Percentiles rank a stretch among this genome's conserved stretches.
Evolutionary conservation across 2,329 filamentous ascomycete genomes (phyloP).

Genomic region (Hymenoscyphus infarciens): DNA sequence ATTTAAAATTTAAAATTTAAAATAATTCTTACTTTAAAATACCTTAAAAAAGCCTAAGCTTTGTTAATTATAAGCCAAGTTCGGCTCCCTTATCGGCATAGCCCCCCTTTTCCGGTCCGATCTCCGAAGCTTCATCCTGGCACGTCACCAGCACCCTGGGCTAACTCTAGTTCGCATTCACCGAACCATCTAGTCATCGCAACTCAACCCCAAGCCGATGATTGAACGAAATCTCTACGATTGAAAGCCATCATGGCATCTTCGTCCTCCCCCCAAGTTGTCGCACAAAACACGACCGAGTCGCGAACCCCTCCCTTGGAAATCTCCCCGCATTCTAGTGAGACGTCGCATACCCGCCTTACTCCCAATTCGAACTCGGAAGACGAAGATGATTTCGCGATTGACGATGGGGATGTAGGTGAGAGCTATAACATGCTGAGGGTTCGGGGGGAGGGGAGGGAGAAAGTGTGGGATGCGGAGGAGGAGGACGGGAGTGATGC

Average conservation of each 20-base stretch:
- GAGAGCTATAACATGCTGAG: slow-evolving; percentile 26
- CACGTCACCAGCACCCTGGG: too few relatives aligned
- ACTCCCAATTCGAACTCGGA: slow-evolving; percentile 31
- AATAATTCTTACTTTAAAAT: too few relatives aligned
- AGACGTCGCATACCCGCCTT: slow-evolving; percentile 19
- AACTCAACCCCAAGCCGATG: not conserved
- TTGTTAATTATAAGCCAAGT: too few relatives aligned
- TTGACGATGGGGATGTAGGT: slow-evolving; percentile 13
- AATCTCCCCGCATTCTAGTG: slow-evolving; percentile 26
- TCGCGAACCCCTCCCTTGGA: slow-evolving; percentile 10
- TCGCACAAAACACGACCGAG: slow-evolving; percentile 4
- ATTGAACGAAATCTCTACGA: not conserved
- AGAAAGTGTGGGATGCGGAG: slow-evolving; percentile 15
- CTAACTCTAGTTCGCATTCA: too few relatives aligned
- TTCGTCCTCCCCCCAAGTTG: not conserved
- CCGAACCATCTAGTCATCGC: too few relatives aligned
- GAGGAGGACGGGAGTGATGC: slow-evolving; percentile 18
- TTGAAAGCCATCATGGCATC: slow-evolving; percentile 10
- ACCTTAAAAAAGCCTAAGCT: too few relatives aligned
- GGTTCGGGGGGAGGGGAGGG: slow-evolving; percentile 8
- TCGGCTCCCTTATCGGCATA: too few relatives aligned
- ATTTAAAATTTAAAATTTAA: too few relatives aligned
- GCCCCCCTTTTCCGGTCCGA: too few relatives aligned
- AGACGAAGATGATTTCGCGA: slow-evolving; percentile 27
- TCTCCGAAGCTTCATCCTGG: too few relatives aligned